Percentiles rank a stretch among this genome's conserved stretches.
Evolutionary conservation across 2,329 filamentous ascomycete species (phyloP).

Genomic region (Apiospora aurea): DNA sequence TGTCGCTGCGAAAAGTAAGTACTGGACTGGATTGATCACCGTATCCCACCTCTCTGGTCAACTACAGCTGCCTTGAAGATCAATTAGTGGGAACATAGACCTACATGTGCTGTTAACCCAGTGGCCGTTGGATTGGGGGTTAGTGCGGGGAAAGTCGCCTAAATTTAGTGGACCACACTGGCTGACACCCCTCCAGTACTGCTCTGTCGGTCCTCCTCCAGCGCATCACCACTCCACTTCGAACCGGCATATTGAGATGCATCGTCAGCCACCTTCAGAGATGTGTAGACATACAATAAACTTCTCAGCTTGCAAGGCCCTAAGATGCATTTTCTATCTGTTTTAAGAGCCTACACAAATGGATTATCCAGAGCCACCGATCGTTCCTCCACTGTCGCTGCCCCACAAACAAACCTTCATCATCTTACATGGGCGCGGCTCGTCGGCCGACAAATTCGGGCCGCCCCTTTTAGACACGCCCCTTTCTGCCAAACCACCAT

Average conservation of each 20-base stretch:
- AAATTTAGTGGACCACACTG: not conserved
- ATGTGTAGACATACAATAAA: no score
- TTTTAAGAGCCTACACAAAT: not conserved
- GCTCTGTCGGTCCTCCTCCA: not conserved
- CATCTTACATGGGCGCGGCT: conserved; percentile 58
- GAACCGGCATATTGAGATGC: not conserved
- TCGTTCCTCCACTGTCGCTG: conserved; percentile 25
- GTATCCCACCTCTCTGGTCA: no score
- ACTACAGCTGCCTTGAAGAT: no score
- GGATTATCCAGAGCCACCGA: conserved; percentile 28
- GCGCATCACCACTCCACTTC: not conserved
- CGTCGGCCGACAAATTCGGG: conserved; percentile 49
- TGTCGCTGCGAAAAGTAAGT: no score
- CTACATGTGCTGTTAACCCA: no score
- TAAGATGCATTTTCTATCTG: no score
- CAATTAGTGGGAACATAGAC: no score
- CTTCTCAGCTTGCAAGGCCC: no score
- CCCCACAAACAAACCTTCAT: conserved; percentile 54
- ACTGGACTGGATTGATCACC: no score
- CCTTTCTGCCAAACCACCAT: not conserved
- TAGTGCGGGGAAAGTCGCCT: not conserved
- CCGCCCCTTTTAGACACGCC: conserved; percentile 45
- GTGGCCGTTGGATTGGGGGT: not conserved
- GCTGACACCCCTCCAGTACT: no score
- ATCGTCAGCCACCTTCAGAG: no score